Base-by-base conservation (phyloP, 768 basidiomycete genomes). In the Calocera cornea region DNA sequence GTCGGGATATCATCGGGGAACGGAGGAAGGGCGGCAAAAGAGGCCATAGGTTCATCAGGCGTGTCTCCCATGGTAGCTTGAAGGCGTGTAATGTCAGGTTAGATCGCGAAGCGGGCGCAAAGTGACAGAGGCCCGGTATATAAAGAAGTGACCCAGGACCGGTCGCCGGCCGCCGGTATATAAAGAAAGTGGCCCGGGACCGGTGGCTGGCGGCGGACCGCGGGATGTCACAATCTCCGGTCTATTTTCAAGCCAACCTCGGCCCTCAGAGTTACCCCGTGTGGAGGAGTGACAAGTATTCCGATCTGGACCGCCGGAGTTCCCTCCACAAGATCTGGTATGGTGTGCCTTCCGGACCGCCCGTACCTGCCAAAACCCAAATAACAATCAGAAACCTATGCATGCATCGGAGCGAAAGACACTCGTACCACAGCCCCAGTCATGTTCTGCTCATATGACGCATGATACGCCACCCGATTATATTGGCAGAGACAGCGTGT, bases 1-100 rank as follows among this genome's bases (percentile, higher is more conserved):
- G 54, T 60, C 10, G 54, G 54, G 54, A 60, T 60, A 60, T 60
- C 31, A 22, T 60, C 54, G 8, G 54, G 54, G 54, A 60, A 60
- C 2, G 54, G 54, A 5, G 54, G 54, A 29, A 60, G 54, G 5
- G 14, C 54, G 3, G 24, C 27, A 22, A 60, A 60, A 2, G 54
- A 60, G 14, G 54, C 31, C 11, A 60, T 5, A 10, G 54, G 54
- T 27, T 60, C 54, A 33, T 11, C 24, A 60, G 54, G 10, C 8
- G 22, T 19, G 54, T 60, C 54, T 29, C 54, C 54, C 54, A 60
- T 60, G 54, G 2, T 60, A 10, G 54, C 44, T 47, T 31, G 27
- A 12, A 60, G 22, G 27, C 54, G 5, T 47, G 8, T 47, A 19
- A 17, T 5, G 44, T 38, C 36, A 38, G 44, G 19, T 47, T 3